phyloP scores from a whole-genome alignment of 768 basidiomycete species.

The Auricularia auricula-judae region DNA sequence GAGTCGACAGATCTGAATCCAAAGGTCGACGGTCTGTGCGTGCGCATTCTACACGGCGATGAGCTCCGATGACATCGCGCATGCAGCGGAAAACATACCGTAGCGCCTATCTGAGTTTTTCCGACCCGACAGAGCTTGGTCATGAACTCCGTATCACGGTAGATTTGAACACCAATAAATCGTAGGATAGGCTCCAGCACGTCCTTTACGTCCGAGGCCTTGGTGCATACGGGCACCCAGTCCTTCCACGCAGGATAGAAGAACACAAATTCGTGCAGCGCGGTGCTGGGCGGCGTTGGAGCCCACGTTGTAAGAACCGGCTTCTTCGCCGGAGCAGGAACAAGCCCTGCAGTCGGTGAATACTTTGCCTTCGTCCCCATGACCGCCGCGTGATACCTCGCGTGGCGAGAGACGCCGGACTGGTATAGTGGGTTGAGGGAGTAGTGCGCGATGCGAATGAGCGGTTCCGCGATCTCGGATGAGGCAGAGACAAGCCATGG shows the following conservation, averaged over 20 bases:
- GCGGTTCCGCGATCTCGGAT: conserved; percentile 75
- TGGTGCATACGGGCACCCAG: conserved; percentile 52
- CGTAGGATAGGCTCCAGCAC: conserved; percentile 71
- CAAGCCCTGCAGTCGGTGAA: conserved; percentile 48
- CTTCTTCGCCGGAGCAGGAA: conserved; percentile 45
- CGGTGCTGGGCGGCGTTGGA: conserved; percentile 73
- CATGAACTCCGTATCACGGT: conserved; percentile 65
- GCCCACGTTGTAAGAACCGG: conserved; percentile 61
- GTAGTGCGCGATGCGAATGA: conserved; percentile 62
- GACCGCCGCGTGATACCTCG: conserved; percentile 29
- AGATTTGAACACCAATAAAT: conserved; percentile 72
- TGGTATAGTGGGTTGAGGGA: conserved; percentile 64
- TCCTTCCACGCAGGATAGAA: conserved; percentile 83
- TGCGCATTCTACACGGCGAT: neutral
- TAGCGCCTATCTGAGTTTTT: conserved; percentile 46
- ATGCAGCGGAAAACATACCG: conserved; percentile 25
- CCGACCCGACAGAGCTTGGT: conserved; percentile 76
- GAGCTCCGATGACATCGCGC: neutral
- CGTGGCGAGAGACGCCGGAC: conserved; percentile 18
- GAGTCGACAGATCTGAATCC: conserved; percentile 69
- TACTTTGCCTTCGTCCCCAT: conserved; percentile 45
- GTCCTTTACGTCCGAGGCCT: conserved; percentile 57
- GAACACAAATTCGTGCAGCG: conserved; percentile 68
- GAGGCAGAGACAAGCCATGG: conserved; percentile 78
- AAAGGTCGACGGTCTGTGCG: conserved; percentile 32